Base-by-base conservation (phyloP, 2,329 filamentous ascomycete genomes). In the Aureobasidium namibiae region DNA sequence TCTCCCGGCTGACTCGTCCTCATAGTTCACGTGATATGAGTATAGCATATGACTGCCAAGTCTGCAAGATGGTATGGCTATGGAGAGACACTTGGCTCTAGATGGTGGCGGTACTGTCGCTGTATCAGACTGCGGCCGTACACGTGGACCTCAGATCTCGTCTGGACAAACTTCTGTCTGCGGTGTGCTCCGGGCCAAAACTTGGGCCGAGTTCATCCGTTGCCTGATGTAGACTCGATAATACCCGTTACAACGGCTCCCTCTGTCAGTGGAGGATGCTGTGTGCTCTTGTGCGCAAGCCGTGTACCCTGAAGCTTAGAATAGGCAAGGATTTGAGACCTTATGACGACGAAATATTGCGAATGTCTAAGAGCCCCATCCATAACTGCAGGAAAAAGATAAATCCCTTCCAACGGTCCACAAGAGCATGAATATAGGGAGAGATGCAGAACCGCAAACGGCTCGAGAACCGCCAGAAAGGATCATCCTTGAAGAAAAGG, bases 341-440 rank as follows among this genome's bases (percentile, higher is more conserved):
- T 24, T 41, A 57, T 57, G 54, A 57, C 54, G 42, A 29, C 16
- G 42, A 9, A 48, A 23, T 57, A 57, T 57, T 57, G 54, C 44
- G 33, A 48, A 46, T 57, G 54, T 57, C 54, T 57, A 31, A 57
- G 42, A 48, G 33, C 26, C 50, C 36, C 34, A 52, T 52, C 33
- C n/a, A 24, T 18, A 29, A 26, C 16, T 23, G 14, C 14, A 26
- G 10, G 13, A 7, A 26, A 45, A 29, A 44, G 26, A 42, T 33
- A 26, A n/a, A 44, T 29, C 14, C 11, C 29, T 31, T 6, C 26
- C 14, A 56, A 45, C 53, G 53, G 41, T 8, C 16, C 18, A 36
- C n/a, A 38, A 34, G 10, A 52, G 49, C 34, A 39, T 29, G 39
- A 38, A 36, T 21, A 34, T 14, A 24, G 24, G 16, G 10, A 42